Evolutionary conservation across 352 stramenopile species (phyloP).

Genomic region (Globisporangium canariense): DNA sequence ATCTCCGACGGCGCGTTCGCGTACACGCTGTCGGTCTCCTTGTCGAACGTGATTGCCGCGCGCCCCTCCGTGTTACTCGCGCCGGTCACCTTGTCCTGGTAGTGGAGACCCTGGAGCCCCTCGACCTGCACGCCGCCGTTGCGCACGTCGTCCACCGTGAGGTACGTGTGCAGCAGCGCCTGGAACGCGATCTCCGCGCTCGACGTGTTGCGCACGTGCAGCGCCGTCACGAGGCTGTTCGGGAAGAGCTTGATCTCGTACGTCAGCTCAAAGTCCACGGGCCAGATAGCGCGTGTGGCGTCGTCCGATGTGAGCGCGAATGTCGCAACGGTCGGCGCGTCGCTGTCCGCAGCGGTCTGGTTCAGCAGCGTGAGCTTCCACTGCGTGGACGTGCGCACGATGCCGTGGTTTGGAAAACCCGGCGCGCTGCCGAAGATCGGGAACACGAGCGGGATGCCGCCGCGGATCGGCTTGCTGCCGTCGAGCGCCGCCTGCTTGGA

Average conservation of each 20-base stretch:
- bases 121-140: slow-evolving; percentile 57
- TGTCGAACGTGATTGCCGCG: slow-evolving; percentile 57
- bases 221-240: slow-evolving; percentile 75
- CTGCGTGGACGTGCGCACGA: slow-evolving; percentile 77
- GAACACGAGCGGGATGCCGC: slow-evolving; percentile 96
- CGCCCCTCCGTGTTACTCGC: slow-evolving; percentile 54
- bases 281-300: slow-evolving; percentile 55
- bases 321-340: slow-evolving; percentile 52
- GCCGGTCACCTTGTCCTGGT: slow-evolving; percentile 88
- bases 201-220: slow-evolving; percentile 91
- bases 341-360: slow-evolving; percentile 32
- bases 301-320: slow-evolving; percentile 51
- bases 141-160: slow-evolving; percentile 79
- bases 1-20: slow-evolving; percentile 60
- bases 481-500: slow-evolving; percentile 88
- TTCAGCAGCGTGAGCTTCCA: slow-evolving; percentile 60
- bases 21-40: slow-evolving; percentile 90
- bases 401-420: slow-evolving; percentile 93
- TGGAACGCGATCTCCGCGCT: slow-evolving; percentile 88
- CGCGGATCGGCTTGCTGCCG: slow-evolving; percentile 92
- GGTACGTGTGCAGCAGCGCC: slow-evolving; percentile 94
- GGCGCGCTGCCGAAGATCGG: slow-evolving; percentile 90
- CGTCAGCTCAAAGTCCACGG: slow-evolving; percentile 73
- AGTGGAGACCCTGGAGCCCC: slow-evolving; percentile 83
- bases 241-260: slow-evolving; percentile 88